These are phyloP conservation scores for Boletus holoroseus DNA, from an alignment of 1,284 basidiomycete species.

Conservation along the genomic window DNA sequence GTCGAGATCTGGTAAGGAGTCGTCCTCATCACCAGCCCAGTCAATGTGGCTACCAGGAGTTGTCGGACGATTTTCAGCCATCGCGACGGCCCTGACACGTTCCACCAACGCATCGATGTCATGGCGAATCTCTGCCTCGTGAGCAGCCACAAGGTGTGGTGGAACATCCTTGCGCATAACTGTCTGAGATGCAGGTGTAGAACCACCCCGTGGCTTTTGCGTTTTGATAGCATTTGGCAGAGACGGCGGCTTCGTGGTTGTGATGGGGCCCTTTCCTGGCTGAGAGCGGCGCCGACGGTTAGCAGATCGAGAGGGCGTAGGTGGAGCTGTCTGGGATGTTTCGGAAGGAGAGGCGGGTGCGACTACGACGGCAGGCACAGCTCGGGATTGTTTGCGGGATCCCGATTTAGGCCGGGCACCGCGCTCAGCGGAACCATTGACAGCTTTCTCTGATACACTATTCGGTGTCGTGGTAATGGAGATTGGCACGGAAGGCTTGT, in stretches of 20 bases:
- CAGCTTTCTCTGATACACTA: constrained; percentile 15
- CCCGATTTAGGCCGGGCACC: constrained; percentile 32
- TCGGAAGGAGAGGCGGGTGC: constrained; percentile 29
- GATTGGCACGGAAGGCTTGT: constrained; percentile 16
- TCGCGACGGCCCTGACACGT: constrained; percentile 61
- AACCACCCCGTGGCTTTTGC: constrained; percentile 17
- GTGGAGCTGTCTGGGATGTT: constrained; percentile 27
- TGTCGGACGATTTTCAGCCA: constrained; percentile 58
- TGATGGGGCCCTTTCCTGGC: constrained; percentile 15
- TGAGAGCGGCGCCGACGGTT: constrained; percentile 40
- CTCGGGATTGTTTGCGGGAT: constrained; percentile 36
- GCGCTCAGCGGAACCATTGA: constrained; percentile 25
- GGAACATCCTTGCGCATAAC: constrained; percentile 51
- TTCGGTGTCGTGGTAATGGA: constrained; percentile 8
- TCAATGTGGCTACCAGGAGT: constrained; percentile 75
- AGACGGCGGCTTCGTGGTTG: constrained; percentile 15
- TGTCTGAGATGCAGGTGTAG: constrained; percentile 33
- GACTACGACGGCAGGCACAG: constrained; percentile 33
- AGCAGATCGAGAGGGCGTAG: constrained; percentile 36
- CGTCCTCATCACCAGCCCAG: constrained; percentile 81
- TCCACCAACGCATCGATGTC: constrained; percentile 69
- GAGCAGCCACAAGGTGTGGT: constrained; percentile 49
- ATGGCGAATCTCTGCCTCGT: constrained; percentile 45
- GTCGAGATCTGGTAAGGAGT: constrained; percentile 71
- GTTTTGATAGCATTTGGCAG: constrained; percentile 19